phyloP scores from a whole-genome alignment of 192 early-diverging fungal species.

The Coemansia sp. region DNA sequence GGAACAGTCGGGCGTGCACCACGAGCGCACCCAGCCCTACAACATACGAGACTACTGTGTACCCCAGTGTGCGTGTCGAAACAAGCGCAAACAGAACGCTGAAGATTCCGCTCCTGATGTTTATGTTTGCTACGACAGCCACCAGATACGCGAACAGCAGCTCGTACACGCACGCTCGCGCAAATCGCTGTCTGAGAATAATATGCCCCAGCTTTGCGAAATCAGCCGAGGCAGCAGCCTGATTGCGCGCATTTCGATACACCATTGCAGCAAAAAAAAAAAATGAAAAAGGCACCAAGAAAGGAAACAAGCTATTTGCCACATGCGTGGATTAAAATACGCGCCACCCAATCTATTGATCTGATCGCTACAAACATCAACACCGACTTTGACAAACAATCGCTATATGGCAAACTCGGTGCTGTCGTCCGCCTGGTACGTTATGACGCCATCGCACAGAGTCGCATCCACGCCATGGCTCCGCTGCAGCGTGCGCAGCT shows the following conservation, averaged over 20 bases:
- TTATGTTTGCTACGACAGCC: constrained; percentile 35
- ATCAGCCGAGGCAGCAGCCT: constrained; percentile 41
- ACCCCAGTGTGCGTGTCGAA: constrained; percentile 36
- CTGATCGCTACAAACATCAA: background rate
- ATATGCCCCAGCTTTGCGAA: constrained; percentile 45
- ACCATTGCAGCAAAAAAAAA: constrained; percentile 18
- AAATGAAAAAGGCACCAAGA: background rate
- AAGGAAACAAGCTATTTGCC: background rate
- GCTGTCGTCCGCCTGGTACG: constrained; percentile 42
- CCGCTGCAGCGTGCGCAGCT: constrained; percentile 74
- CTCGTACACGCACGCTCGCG: constrained; percentile 49
- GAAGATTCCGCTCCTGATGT: constrained; percentile 24
- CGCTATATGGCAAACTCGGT: constrained; percentile 32
- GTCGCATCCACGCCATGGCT: constrained; percentile 89
- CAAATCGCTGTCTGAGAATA: constrained; percentile 40
- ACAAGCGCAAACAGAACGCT: constrained; percentile 23
- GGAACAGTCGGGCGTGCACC: constrained; percentile 34
- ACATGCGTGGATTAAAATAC: background rate
- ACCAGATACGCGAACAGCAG: constrained; percentile 38
- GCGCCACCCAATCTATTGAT: background rate
- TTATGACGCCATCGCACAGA: constrained; percentile 70
- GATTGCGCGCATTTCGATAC: constrained; percentile 37
- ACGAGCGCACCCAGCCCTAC: constrained; percentile 22
- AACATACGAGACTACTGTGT: constrained; percentile 33
- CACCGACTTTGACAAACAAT: no score